Percentiles rank a stretch among this genome's conserved stretches.
Conservation (phyloP, 495 filamentous ascomycete species). For the Mycothermus thermophilus region DNA sequence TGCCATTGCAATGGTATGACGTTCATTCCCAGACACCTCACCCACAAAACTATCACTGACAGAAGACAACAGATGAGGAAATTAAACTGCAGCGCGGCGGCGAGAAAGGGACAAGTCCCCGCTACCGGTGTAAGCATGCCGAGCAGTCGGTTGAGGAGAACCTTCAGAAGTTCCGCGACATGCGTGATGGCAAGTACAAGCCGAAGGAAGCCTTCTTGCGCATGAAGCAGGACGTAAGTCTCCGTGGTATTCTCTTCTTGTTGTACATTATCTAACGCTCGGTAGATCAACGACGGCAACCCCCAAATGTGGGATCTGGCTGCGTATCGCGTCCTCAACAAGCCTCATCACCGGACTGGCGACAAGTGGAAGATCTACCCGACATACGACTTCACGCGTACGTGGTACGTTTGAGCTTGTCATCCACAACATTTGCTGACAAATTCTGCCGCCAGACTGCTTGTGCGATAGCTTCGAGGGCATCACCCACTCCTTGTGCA, state of each 20-base stretch:
- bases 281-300: conserved; percentile 39
- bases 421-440: neutral
- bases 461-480: conserved; percentile 80
- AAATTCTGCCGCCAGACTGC: conserved; percentile 32
- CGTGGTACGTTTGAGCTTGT: neutral
- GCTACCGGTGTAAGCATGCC: conserved; percentile 70
- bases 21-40: too few species aligned
- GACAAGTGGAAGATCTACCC: conserved; percentile 74
- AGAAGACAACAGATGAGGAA: conserved; percentile 41
- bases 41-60: too few species aligned
- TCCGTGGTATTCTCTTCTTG: neutral
- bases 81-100: conserved; percentile 78
- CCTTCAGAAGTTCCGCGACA: conserved; percentile 68
- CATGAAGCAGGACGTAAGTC: conserved; percentile 62
- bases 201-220: conserved; percentile 76
- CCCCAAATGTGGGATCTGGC: conserved; percentile 65
- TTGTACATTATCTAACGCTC: too few species aligned
- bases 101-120: conserved; percentile 46
- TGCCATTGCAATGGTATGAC: conserved; percentile 30
- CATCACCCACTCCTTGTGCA: conserved; percentile 83
- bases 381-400: conserved; percentile 69
- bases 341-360: conserved; percentile 60
- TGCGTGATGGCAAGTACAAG: conserved; percentile 84
- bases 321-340: conserved; percentile 62
- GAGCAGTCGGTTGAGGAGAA: conserved; percentile 62